Evolutionary conservation across 2,329 filamentous ascomycete species (phyloP), one percentile per base, ranked within the genome.

Genomic region (Pezicula neosporulosa): DNA sequence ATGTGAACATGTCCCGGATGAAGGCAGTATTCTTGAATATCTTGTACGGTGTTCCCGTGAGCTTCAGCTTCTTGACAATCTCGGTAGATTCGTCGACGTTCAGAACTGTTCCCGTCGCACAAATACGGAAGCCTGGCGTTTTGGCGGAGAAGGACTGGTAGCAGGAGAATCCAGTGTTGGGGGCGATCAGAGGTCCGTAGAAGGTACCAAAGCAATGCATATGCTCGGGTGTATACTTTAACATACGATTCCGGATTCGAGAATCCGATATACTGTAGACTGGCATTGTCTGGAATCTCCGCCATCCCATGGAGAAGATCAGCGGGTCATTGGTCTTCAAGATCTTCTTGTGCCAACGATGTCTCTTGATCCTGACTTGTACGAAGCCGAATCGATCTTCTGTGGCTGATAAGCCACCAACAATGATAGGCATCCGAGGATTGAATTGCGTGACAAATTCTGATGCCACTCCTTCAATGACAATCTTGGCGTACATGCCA

Each of bases 11-110:
- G 73, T 96, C 90, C 70, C 94, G 95, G 74, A 99, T 91, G 68
- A 99, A 99, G 37, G 94, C 92, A 0, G 94, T 99, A 75, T 99
- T 99, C 73, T 96, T 96, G 83, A 95, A 97, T 71, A 97, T 95
- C 75, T 97, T 97, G 80, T 94, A 95, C 1, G 94, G 92, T 44
- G 83, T 80, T 54, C 94, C 94, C 0, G 91, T 97, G 45, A 99
- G 82, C 72, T 99, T 99, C 66, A 99, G 85, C 78, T 99, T 99
- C 81, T 99, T 99, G 70, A 99, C 94, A 59, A 99, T 97, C 68
- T 99, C 94, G 3, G 90, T 92, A 38, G 87, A 90, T 72, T 97
- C 92, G 67, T 99, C 94, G 18, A 99, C 94, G 65, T 87, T 92
- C 57, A 97, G 76, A 4, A 99, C 90, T 2, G 94, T 94, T 55